Conservation (phyloP, 2,329 filamentous ascomycete genomes). For the Xylariomycetidae sp. region DNA sequence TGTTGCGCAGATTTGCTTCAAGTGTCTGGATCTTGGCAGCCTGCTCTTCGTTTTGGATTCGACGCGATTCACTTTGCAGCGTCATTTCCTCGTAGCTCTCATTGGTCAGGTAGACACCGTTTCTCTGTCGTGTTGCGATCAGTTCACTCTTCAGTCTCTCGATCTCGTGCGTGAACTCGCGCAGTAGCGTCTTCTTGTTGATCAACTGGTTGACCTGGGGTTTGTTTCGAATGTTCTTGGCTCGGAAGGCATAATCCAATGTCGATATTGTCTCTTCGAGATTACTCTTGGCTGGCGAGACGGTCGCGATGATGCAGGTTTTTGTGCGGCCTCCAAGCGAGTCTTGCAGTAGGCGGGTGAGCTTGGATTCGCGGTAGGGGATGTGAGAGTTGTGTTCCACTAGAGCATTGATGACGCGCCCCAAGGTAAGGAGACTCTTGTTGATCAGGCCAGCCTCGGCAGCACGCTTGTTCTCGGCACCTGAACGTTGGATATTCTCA, state of each 20-base stretch:
- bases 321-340: slow-evolving; percentile 93
- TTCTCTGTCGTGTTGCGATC: slow-evolving; percentile 85
- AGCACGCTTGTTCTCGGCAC: slow-evolving; percentile 95
- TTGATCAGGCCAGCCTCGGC: slow-evolving; percentile 96
- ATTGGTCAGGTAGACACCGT: slow-evolving; percentile 88
- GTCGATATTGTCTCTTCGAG: slow-evolving; percentile 98
- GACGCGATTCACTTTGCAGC: slow-evolving; percentile 82
- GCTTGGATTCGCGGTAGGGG: slow-evolving; percentile 87
- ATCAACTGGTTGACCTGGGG: slow-evolving; percentile 90
- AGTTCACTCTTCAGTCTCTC: slow-evolving; percentile 92
- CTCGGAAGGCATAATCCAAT: slow-evolving; percentile 92
- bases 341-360: slow-evolving; percentile 91
- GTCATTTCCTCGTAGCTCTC: slow-evolving; percentile 88
- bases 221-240: slow-evolving; percentile 98
- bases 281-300: slow-evolving; percentile 91
- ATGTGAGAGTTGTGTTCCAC: slow-evolving; percentile 89
- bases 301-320: slow-evolving; percentile 96
- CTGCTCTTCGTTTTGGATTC: slow-evolving; percentile 89
- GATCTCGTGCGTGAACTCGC: slow-evolving; percentile 86
- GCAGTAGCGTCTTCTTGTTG: slow-evolving; percentile 86
- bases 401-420: slow-evolving; percentile 93
- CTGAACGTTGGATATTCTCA: slow-evolving; percentile 95
- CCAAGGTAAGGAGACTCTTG: slow-evolving; percentile 90
- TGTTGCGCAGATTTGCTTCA: slow-evolving; percentile 85
- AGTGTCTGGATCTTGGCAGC: slow-evolving; percentile 86